These are phyloP conservation scores for Micromonas commoda DNA, from an alignment of 139 green algal species.

Conservation along the genomic window DNA sequence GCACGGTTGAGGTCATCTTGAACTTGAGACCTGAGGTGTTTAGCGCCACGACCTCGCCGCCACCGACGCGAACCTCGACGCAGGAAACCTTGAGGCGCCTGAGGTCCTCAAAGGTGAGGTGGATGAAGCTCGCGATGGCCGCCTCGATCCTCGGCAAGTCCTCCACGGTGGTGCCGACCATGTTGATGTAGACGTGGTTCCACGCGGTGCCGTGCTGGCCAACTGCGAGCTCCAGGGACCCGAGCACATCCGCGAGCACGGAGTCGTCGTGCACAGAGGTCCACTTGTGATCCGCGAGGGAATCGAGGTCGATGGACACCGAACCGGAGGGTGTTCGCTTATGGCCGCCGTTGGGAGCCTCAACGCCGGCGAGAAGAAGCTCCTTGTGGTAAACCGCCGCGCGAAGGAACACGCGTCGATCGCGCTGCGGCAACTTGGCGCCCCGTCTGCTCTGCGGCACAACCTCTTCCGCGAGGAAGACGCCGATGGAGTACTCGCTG, in stretches of 20 bases:
- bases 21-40: constrained; percentile 27
- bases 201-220: constrained; percentile 22
- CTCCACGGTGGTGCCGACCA: not conserved
- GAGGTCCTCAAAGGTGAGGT: constrained; percentile 13
- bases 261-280: not conserved
- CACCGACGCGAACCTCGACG: constrained; percentile 25
- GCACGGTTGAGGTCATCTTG: constrained; percentile 5
- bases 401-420: constrained; percentile 30
- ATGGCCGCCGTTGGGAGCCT: not conserved
- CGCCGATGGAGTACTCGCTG: constrained; percentile 29
- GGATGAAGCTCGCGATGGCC: constrained; percentile 12
- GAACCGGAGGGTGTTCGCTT: not conserved
- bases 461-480: constrained; percentile 28
- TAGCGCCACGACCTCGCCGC: constrained; percentile 18
- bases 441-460: not conserved
- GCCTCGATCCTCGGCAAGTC: constrained; percentile 10
- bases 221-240: constrained; percentile 20
- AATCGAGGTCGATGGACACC: not conserved
- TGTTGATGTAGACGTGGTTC: constrained; percentile 34
- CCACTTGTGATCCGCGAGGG: not conserved
- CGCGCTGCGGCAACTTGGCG: constrained; percentile 2
- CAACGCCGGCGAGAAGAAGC: not conserved
- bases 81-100: constrained; percentile 19
- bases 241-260: constrained; percentile 21
- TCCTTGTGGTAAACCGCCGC: constrained; percentile 31